These are phyloP conservation scores for Zalaria sp. DNA, from an alignment of 2,329 filamentous ascomycete species.

Conservation along the genomic window DNA sequence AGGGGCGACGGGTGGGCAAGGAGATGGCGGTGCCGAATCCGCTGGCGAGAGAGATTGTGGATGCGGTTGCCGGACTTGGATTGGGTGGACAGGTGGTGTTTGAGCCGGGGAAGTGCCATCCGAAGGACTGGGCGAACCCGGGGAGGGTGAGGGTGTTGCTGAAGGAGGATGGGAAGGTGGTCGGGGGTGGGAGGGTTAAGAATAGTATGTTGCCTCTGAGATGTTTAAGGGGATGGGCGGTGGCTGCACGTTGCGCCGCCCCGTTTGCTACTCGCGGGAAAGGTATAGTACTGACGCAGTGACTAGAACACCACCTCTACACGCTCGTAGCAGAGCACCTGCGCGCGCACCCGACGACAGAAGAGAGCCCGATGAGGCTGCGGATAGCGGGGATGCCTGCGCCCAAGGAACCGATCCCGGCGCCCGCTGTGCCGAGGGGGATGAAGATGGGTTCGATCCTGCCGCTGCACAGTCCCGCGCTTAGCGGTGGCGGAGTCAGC, in stretches of 20 bases:
- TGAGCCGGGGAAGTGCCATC: constrained; percentile 84
- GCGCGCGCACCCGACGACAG: constrained; percentile 61
- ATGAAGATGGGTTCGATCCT: constrained; percentile 82
- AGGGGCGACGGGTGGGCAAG: constrained; percentile 66
- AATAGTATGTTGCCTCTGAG: constrained; percentile 40
- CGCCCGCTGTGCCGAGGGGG: constrained; percentile 56
- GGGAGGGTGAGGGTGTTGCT: constrained; percentile 73
- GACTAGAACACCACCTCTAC: constrained; percentile 72
- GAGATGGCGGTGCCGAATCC: constrained; percentile 69
- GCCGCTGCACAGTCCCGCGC: constrained; percentile 74
- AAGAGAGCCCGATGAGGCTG: constrained; percentile 54
- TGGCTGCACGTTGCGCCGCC: background rate
- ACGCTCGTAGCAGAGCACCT: constrained; percentile 66
- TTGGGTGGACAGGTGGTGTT: constrained; percentile 56
- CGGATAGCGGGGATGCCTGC: constrained; percentile 63
- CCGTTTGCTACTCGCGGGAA: background rate
- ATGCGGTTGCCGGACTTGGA: constrained; percentile 58
- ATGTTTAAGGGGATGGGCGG: background rate
- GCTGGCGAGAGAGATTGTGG: constrained; percentile 75
- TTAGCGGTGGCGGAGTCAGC: constrained; percentile 84
- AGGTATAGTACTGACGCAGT: no score
- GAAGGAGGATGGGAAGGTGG: constrained; percentile 42
- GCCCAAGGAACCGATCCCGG: constrained; percentile 42
- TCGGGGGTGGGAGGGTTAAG: constrained; percentile 38
- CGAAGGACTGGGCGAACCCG: constrained; percentile 95